Conservation (phyloP, 1,284 basidiomycete genomes). For the Pterula multifida region DNA sequence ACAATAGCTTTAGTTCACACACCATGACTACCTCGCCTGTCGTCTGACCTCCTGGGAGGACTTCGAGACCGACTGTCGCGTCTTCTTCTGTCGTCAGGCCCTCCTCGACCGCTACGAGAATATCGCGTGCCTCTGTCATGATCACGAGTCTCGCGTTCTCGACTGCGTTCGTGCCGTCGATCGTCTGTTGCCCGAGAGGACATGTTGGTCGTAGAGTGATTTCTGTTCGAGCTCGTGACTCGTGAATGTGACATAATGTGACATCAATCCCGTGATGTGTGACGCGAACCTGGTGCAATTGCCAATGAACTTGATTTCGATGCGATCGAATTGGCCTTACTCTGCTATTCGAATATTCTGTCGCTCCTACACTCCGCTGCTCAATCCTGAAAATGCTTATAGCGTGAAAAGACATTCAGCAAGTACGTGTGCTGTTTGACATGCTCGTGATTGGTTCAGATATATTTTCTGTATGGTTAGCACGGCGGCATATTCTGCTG, state of each 20-base stretch:
- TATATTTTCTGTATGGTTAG: slow-evolving; percentile 7
- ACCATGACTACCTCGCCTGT: slow-evolving; percentile 32
- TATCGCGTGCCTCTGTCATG: slow-evolving; percentile 30
- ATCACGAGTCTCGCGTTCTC: slow-evolving; percentile 47
- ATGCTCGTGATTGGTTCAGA: background rate
- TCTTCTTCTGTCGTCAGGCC: slow-evolving; percentile 34
- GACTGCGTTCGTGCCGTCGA: slow-evolving; percentile 52
- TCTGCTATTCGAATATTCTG: too few relatives aligned
- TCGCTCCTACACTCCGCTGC: too few relatives aligned
- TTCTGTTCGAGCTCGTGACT: too few relatives aligned
- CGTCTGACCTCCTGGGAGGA: slow-evolving; percentile 37
- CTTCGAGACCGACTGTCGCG: slow-evolving; percentile 59
- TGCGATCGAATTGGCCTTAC: too few relatives aligned
- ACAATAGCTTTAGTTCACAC: slow-evolving; percentile 7
- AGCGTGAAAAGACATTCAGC: too few relatives aligned
- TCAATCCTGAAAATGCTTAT: too few relatives aligned
- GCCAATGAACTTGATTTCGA: too few relatives aligned
- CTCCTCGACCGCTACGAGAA: slow-evolving; percentile 19
- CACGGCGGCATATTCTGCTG: slow-evolving; percentile 29
- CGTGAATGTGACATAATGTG: too few relatives aligned
- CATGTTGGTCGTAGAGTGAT: too few relatives aligned
- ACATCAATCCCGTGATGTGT: too few relatives aligned
- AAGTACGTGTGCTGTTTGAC: slow-evolving; percentile 5
- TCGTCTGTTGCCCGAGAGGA: slow-evolving; percentile 33
- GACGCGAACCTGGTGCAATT: too few relatives aligned